Percentiles rank a stretch among this genome's conserved stretches.
Conservation (phyloP, 768 basidiomycete species). For the Pisolithus albus region DNA sequence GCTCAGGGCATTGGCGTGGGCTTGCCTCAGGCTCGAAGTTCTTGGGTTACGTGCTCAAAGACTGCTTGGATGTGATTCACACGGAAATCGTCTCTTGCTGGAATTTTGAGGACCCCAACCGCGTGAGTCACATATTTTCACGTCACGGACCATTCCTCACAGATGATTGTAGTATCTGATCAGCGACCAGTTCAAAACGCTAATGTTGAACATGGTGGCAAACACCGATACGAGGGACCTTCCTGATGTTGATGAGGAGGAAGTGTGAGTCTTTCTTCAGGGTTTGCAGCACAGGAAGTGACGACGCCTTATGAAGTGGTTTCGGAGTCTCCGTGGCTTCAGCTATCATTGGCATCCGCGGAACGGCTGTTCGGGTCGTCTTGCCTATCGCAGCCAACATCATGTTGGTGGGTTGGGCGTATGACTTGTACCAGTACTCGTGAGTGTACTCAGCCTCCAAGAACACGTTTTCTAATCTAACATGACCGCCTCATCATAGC, state of each 20-base stretch:
- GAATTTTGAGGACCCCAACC: conserved; percentile 14
- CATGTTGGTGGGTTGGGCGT: conserved; percentile 1
- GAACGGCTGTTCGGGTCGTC: neutral
- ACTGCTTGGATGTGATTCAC: conserved; percentile 14
- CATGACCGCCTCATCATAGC: neutral
- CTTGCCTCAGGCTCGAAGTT: conserved; percentile 11
- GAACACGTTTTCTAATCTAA: neutral
- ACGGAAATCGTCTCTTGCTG: conserved; percentile 14
- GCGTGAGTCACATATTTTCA: neutral
- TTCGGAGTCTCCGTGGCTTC: conserved; percentile 2
- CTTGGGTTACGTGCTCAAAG: conserved; percentile 1
- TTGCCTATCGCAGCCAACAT: neutral
- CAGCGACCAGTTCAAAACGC: conserved; percentile 2
- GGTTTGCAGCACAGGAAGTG: neutral
- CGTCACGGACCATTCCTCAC: neutral
- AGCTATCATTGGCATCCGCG: neutral
- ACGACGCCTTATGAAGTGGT: neutral
- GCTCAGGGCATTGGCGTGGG: conserved; percentile 15
- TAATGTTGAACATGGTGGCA: conserved; percentile 1
- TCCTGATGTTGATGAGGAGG: neutral
- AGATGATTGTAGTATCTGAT: conserved; percentile 1
- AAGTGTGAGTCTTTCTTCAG: neutral
- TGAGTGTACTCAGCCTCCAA: neutral
- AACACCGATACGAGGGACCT: conserved; percentile 1
- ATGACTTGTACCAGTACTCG: conserved; percentile 4